Evolutionary conservation across 1,284 basidiomycete genomes (phyloP).

Genomic region (Cutaneotrichosporon cavernicola): DNA sequence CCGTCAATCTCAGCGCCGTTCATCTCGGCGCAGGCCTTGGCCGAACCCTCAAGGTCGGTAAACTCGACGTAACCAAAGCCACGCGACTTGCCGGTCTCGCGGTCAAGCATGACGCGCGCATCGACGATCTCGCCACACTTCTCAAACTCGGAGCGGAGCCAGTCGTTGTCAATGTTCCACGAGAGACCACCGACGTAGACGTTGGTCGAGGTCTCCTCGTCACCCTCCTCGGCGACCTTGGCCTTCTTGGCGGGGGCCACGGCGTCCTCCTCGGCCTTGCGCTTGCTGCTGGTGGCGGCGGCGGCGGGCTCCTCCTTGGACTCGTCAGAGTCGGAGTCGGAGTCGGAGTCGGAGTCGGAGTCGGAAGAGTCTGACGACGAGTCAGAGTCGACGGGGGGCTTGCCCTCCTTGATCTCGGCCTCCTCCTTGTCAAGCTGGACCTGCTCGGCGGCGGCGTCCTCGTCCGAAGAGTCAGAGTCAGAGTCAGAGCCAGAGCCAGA

Average conservation of each 20-base stretch:
- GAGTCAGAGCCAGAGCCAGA: constrained; percentile 25
- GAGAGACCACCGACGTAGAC: constrained; percentile 92
- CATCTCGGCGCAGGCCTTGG: constrained; percentile 69
- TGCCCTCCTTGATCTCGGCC: constrained; percentile 28
- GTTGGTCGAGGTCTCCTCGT: constrained; percentile 61
- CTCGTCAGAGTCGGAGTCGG: constrained; percentile 39
- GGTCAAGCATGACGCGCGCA: constrained; percentile 88
- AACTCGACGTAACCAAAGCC: constrained; percentile 98
- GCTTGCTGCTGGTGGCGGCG: constrained; percentile 5
- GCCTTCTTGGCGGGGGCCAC: constrained; percentile 68
- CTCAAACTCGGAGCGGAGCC: constrained; percentile 87
- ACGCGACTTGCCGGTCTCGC: constrained; percentile 78
- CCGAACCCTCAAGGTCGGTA: constrained; percentile 61
- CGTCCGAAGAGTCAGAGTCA: constrained; percentile 34
- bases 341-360: too few relatives aligned
- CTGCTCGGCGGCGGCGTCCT: constrained; percentile 16
- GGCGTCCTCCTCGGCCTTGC: constrained; percentile 45
- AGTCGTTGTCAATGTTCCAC: constrained; percentile 97
- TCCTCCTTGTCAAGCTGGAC: constrained; percentile 21
- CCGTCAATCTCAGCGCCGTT: constrained; percentile 88
- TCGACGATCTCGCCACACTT: constrained; percentile 82
- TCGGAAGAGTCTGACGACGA: constrained; percentile 35
- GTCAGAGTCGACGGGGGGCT: constrained; percentile 24
- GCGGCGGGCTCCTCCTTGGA: constrained; percentile 38
- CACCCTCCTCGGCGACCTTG: constrained; percentile 68